Base-by-base conservation (phyloP, 139 green algal genomes). In the Tetradesmus obliquus region DNA sequence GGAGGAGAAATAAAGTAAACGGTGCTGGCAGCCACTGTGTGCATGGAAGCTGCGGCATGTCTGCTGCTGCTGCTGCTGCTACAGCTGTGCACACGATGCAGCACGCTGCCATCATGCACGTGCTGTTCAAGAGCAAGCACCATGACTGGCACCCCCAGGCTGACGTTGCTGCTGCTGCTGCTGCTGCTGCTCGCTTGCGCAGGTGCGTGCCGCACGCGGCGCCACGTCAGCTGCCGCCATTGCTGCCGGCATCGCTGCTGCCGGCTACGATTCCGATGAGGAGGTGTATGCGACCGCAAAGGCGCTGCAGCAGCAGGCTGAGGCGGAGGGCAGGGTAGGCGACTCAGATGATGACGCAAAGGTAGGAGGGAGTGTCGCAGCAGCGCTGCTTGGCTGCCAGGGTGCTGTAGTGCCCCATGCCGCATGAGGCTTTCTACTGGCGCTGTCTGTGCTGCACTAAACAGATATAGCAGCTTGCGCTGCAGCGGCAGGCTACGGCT, bases 221-320 rank as follows among this genome's bases (percentile, higher is more conserved):
- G 54, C 87, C 62, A 90, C 83, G 51, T 87, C 88, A 4, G 51
- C 82, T 24, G n/a, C 82, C 2, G 88, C 92, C 76, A 69, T 85
- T 51, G 89, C 84, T 20, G 90, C 81, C 9, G 58, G 32, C 45
- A 83, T 88, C 17, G 94, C 88, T n/a, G 86, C 83, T 22, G 86
- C 55, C 0, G 96, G 90, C 5, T 96, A 97, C 86, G 92, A 93
- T 79, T 96, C 93, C 17, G 97, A 98, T 57, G 95, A 98, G 90
- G 97, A 99, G 88, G 97, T 99, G 74, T 98, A 99, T 86, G 95
- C 95, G 84, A 95, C 92, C 66, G 87, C 88, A 80, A 92, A 86
- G 90, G 89, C 89, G 55, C 82, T 92, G 81, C 66, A 92, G 81
- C 84, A 24, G 24, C 83, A 88, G 55, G 57, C 20, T 32, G 55